phyloP scores from a whole-genome alignment of 2,329 filamentous ascomycete species.

The Dothideomycetes sp. region DNA sequence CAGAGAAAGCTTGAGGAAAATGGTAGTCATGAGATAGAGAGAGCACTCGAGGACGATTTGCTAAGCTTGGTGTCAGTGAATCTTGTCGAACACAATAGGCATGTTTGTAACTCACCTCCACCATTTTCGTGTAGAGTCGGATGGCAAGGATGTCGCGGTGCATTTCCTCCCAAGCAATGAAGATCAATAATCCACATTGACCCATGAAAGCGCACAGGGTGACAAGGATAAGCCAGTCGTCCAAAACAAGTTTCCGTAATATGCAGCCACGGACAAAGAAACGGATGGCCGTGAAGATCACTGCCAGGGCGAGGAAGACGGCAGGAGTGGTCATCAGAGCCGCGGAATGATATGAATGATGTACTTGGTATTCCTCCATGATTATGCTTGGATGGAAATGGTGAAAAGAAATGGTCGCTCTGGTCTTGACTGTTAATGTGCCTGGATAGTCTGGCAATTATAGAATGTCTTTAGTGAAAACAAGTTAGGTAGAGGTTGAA shows the following conservation, averaged over 20 bases:
- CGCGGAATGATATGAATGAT: background rate
- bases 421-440: no score
- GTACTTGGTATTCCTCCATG: no score
- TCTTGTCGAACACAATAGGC: background rate
- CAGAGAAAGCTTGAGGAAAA: slow-evolving; percentile 37
- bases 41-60: slow-evolving; percentile 26
- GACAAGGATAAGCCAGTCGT: slow-evolving; percentile 34
- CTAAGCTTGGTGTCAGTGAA: slow-evolving; percentile 13
- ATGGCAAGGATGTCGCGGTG: background rate
- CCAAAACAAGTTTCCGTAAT: slow-evolving; percentile 34
- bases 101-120: background rate
- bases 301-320: slow-evolving; percentile 29
- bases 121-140: background rate
- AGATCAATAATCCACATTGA: slow-evolving; percentile 21
- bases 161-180: slow-evolving; percentile 10
- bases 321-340: slow-evolving; percentile 1
- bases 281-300: slow-evolving; percentile 30
- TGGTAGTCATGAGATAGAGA: slow-evolving; percentile 32
- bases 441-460: no score
- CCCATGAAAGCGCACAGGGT: slow-evolving; percentile 28
- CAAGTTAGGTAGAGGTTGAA: no score
- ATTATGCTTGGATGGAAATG: no score
- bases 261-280: slow-evolving; percentile 32
- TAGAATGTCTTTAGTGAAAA: no score
- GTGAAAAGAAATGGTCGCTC: no score